phyloP scores from a whole-genome alignment of 805 yeast genomes.

The Myxozyma nipponensis region DNA sequence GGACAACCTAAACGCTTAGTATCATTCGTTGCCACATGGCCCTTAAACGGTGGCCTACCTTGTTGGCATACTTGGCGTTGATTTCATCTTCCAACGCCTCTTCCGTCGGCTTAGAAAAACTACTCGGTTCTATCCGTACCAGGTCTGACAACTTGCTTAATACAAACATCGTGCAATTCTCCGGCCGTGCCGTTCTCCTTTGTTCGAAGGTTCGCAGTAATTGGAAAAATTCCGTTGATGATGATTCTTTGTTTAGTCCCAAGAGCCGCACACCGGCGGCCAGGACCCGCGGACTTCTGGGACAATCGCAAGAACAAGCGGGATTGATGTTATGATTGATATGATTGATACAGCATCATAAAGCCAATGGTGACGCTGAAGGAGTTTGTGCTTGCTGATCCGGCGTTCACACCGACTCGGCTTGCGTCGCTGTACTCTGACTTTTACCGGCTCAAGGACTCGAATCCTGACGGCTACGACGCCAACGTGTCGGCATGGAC shows the following conservation, averaged over 20 bases:
- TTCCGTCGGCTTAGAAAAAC: conserved; percentile 67
- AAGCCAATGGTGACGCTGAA: conserved; percentile 7
- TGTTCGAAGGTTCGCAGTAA: background rate
- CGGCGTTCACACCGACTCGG: conserved; percentile 42
- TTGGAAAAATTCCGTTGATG: background rate
- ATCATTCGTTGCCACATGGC: too few species aligned
- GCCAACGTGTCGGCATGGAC: conserved; percentile 52
- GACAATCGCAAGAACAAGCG: too few species aligned
- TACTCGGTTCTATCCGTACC: conserved; percentile 82
- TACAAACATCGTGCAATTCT: conserved; percentile 61
- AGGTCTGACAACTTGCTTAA: conserved; percentile 77
- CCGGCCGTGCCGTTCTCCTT: background rate
- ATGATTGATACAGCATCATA: too few species aligned
- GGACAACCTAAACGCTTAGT: conserved; percentile 54
- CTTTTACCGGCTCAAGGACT: conserved; percentile 43
- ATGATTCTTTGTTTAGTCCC: too few species aligned
- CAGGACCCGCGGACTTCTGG: too few species aligned
- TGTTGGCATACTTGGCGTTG: conserved; percentile 80
- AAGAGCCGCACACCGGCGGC: too few species aligned
- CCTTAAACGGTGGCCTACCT: conserved; percentile 31
- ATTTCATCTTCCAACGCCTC: conserved; percentile 75
- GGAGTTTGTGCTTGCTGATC: conserved; percentile 25
- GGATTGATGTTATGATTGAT: too few species aligned
- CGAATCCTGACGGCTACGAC: conserved; percentile 48
- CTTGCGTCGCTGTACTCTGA: conserved; percentile 49